phyloP scores from a whole-genome alignment of 179 eudicot species.

The Spergularia azorica region DNA sequence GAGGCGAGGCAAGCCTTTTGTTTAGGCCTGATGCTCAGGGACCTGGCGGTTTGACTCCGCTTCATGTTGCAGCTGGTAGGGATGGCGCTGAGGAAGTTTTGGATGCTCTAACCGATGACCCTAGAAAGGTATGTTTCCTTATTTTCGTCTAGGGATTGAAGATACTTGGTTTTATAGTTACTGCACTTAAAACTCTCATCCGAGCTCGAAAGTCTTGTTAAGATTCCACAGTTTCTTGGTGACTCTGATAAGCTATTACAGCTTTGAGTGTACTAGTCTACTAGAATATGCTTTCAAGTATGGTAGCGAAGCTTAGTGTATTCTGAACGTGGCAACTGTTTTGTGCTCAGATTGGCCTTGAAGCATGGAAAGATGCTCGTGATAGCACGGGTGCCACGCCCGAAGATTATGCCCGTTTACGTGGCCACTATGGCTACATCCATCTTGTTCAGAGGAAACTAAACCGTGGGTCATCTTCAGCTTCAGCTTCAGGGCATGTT shows the following conservation, averaged over 20 bases:
- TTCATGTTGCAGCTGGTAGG: conserved; percentile 74
- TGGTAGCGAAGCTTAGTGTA: no score
- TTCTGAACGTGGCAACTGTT: not conserved
- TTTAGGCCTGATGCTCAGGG: conserved; percentile 76
- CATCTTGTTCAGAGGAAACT: conserved; percentile 62
- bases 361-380: conserved; percentile 70
- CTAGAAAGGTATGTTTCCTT: conserved; percentile 53
- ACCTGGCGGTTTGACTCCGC: conserved; percentile 87
- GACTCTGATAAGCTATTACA: not conserved
- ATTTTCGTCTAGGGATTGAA: no score
- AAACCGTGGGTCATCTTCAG: conserved; percentile 28
- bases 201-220: not conserved
- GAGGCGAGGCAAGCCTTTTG: conserved; percentile 28
- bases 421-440: conserved; percentile 67
- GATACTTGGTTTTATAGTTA: no score
- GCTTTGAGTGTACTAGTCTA: not conserved
- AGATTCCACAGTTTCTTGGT: not conserved
- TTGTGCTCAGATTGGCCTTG: conserved; percentile 61
- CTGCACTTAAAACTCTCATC: not conserved
- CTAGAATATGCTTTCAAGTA: no score
- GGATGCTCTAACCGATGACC: conserved; percentile 81
- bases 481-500: conserved; percentile 49
- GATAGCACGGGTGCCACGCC: conserved; percentile 78
- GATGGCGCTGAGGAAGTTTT: conserved; percentile 62
- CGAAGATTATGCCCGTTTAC: conserved; percentile 69